Conservation (phyloP, 495 filamentous ascomycete species). For the Patellaria atrata region DNA sequence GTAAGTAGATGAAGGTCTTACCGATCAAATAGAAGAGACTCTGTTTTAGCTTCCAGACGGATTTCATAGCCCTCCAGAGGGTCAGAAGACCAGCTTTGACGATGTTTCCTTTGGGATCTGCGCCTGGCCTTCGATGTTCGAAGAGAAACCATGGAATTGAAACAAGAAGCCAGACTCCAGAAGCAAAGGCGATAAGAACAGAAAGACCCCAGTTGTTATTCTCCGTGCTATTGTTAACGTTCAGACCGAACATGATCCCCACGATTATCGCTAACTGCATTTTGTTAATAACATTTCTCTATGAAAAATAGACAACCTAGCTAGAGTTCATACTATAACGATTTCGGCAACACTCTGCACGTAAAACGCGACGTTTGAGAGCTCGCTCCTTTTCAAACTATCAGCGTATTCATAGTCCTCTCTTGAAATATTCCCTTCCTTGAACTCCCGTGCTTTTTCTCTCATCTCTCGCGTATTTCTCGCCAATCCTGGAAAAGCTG, state of each 20-base stretch:
- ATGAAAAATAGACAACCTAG: no score
- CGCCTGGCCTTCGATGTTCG: conserved; percentile 47
- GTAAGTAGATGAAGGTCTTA: no score
- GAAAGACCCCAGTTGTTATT: conserved; percentile 53
- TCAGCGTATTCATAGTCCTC: conserved; percentile 48
- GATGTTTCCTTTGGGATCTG: conserved; percentile 26
- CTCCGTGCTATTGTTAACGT: conserved; percentile 40
- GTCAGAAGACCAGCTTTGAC: conserved; percentile 45
- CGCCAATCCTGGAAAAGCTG: conserved; percentile 47
- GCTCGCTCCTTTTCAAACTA: conserved; percentile 44
- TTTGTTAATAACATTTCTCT: no score
- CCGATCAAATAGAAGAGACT: conserved; percentile 47
- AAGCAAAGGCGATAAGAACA: conserved; percentile 49
- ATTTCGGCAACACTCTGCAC: conserved; percentile 46
- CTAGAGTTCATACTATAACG: no score
- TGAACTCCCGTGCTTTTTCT: conserved; percentile 37
- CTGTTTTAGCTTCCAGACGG: conserved; percentile 51
- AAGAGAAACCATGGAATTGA: conserved; percentile 50
- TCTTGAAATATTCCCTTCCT: conserved; percentile 36
- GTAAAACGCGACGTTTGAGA: conserved; percentile 49
- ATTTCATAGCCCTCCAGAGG: conserved; percentile 38
- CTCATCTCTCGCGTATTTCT: conserved; percentile 42
- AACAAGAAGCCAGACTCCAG: conserved; percentile 45
- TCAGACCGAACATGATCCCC: conserved; percentile 43
- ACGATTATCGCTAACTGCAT: no score